Evolutionary conservation across 345 rosid species (phyloP).

Genomic region (Eucalyptus pauciflora): DNA sequence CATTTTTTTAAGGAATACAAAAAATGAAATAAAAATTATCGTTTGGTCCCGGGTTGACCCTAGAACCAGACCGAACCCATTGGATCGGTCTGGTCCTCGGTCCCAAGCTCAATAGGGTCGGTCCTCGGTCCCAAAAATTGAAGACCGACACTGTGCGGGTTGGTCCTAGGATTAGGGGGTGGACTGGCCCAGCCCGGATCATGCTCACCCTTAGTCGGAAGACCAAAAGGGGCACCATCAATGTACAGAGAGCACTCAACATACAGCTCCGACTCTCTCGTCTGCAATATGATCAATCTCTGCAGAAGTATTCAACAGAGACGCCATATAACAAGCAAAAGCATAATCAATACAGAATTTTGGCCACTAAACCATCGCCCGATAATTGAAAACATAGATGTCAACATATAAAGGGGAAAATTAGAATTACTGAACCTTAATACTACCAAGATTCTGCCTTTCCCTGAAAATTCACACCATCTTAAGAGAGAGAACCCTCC

Average conservation of each 20-base stretch:
- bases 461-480: not conserved
- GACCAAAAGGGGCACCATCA: conserved; percentile 91
- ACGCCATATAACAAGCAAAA: not conserved
- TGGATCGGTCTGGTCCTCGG: too few species aligned
- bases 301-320: not conserved
- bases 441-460: not conserved
- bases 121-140: too few species aligned
- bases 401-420: not conserved
- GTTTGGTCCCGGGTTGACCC: too few species aligned
- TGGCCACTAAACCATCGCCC: not conserved
- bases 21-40: too few species aligned
- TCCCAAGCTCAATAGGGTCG: too few species aligned
- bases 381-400: not conserved
- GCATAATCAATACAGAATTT: not conserved
- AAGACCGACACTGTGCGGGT: too few species aligned
- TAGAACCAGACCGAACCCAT: too few species aligned
- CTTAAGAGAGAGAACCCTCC: not conserved
- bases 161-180: too few species aligned
- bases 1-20: too few species aligned
- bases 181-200: too few species aligned
- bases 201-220: conserved; percentile 13
- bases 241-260: conserved; percentile 26
- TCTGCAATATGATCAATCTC: conserved; percentile 35
- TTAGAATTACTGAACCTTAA: not conserved
- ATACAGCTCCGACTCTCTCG: conserved; percentile 62